phyloP scores from a whole-genome alignment of 1,284 basidiomycete species.

The Gastroboletus turbinatus region DNA sequence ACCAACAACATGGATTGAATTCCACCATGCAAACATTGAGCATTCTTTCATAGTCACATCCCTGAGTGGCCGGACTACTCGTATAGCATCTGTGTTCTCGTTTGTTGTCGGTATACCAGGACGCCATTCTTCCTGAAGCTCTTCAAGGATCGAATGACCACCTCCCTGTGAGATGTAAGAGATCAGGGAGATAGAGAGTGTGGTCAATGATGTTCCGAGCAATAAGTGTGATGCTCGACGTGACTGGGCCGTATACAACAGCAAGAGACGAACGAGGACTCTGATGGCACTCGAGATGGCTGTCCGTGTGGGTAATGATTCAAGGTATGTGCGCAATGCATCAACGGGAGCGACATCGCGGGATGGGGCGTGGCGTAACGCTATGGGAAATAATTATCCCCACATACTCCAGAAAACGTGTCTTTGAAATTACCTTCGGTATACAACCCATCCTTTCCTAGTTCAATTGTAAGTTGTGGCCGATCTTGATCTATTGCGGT shows the following conservation, averaged over 20 bases:
- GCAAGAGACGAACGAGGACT: constrained; percentile 65
- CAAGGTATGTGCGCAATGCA: constrained; percentile 59
- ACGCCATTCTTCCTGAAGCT: constrained; percentile 67
- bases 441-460: constrained; percentile 49
- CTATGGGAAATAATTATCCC: constrained; percentile 27
- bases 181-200: constrained; percentile 76
- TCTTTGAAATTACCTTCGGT: constrained; percentile 25
- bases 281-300: constrained; percentile 65
- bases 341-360: constrained; percentile 37
- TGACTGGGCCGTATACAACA: constrained; percentile 64
- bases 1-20: constrained; percentile 51
- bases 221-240: constrained; percentile 71
- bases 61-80: constrained; percentile 68
- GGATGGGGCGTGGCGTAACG: constrained; percentile 30
- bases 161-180: constrained; percentile 77
- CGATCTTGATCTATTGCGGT: constrained; percentile 31
- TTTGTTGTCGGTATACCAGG: constrained; percentile 15
- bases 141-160: constrained; percentile 74
- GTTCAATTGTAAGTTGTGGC: constrained; percentile 41
- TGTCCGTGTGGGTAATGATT: constrained; percentile 75
- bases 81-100: constrained; percentile 32
- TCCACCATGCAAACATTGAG: constrained; percentile 76
- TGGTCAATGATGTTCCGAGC: constrained; percentile 80
- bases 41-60: constrained; percentile 84
- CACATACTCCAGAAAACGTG: not conserved